Conservation (phyloP, 148 eudicot species). For the Suaeda aralocaspica region DNA sequence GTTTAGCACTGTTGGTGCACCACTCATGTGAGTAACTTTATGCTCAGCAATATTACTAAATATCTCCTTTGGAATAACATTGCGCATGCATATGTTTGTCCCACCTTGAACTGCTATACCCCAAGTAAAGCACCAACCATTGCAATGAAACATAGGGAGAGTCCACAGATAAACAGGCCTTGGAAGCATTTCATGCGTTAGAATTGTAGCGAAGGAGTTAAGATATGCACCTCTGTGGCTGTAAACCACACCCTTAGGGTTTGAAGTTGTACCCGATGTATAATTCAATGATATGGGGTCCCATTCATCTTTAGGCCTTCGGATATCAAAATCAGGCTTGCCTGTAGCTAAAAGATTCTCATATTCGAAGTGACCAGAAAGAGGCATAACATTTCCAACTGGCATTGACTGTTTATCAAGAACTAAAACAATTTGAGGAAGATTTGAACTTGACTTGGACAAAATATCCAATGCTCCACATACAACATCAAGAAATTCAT, state of each 20-base stretch:
- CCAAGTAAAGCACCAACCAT: constrained; percentile 65
- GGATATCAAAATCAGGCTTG: constrained; percentile 37
- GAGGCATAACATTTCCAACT: constrained; percentile 1
- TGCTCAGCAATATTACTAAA: constrained; percentile 36
- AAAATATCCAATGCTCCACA: constrained; percentile 24
- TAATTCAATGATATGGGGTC: constrained; percentile 69
- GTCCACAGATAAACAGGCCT: constrained; percentile 71
- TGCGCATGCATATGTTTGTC: constrained; percentile 51
- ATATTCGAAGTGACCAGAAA: constrained; percentile 34
- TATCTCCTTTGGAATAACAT: constrained; percentile 38
- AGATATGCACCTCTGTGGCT: constrained; percentile 84
- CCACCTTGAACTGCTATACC: constrained; percentile 65
- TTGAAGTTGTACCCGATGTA: constrained; percentile 83
- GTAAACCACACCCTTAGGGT: constrained; percentile 74
- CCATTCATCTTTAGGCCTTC: constrained; percentile 56
- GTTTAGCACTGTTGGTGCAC: constrained; percentile 57
- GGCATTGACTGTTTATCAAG: constrained; percentile 23
- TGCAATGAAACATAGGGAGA: constrained; percentile 86
- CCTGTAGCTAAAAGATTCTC: constrained; percentile 47
- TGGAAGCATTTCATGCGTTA: constrained; percentile 47
- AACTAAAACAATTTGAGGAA: constrained; percentile 50
- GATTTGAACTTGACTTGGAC: constrained; percentile 28
- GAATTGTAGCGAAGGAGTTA: constrained; percentile 55
- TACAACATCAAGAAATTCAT: constrained; percentile 24
- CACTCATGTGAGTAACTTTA: constrained; percentile 55